These are phyloP conservation scores for Trichoderma sp. DNA, from an alignment of 2,329 filamentous ascomycete genomes.

Conservation along the genomic window DNA sequence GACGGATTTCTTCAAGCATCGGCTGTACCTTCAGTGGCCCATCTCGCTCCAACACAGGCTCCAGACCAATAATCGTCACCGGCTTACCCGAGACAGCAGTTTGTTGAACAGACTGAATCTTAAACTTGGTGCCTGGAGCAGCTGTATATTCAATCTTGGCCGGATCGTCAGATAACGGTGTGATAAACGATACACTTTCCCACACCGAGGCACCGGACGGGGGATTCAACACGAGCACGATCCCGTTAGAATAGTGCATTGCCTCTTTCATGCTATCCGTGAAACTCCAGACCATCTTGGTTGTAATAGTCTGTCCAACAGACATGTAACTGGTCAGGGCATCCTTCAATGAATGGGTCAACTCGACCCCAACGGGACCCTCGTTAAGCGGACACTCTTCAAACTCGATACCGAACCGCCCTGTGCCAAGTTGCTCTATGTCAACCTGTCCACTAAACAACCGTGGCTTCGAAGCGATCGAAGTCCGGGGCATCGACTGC, in stretches of 20 bases:
- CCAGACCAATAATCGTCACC: not conserved
- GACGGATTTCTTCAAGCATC: not conserved
- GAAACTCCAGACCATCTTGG: slow-evolving; percentile 21
- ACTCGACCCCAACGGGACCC: not conserved
- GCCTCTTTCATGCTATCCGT: slow-evolving; percentile 13
- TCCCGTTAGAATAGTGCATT: slow-evolving; percentile 18
- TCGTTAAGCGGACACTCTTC: slow-evolving; percentile 14
- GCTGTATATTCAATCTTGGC: slow-evolving; percentile 11
- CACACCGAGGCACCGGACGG: not conserved
- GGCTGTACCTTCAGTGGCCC: not conserved
- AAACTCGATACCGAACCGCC: slow-evolving; percentile 17
- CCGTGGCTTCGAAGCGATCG: not conserved
- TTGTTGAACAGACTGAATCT: slow-evolving; percentile 1
- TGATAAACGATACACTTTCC: slow-evolving; percentile 9
- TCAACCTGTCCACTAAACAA: slow-evolving; percentile 22
- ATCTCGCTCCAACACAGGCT: not conserved
- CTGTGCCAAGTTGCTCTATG: slow-evolving; percentile 4
- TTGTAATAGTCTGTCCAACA: slow-evolving; percentile 12
- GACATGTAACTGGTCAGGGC: slow-evolving; percentile 3
- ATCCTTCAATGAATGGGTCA: not conserved
- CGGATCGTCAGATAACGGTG: slow-evolving; percentile 17
- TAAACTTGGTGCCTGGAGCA: slow-evolving; percentile 5
- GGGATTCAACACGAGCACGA: not conserved
- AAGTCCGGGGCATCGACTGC: slow-evolving; percentile 14
- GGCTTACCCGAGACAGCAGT: not conserved